phyloP scores from a whole-genome alignment of 768 basidiomycete genomes.

The Mycena crocata region DNA sequence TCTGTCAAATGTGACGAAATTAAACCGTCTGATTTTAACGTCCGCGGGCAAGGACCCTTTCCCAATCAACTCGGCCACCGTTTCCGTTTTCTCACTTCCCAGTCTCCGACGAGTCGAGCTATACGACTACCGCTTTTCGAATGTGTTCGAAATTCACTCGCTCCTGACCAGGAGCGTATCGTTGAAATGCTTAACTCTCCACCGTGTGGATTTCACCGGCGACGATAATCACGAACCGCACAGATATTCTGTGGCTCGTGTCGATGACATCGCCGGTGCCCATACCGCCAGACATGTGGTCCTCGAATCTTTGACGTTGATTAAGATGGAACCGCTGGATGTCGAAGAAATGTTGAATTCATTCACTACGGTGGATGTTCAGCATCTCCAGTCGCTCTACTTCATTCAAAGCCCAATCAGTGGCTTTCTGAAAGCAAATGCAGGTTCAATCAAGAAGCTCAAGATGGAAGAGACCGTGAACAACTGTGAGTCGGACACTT shows the following conservation, averaged over 20 bases:
- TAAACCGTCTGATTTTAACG: neutral
- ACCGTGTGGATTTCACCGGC: neutral
- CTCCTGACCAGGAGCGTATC: neutral
- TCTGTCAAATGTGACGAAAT: neutral
- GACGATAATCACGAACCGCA: neutral
- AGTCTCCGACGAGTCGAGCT: slow-evolving; percentile 1
- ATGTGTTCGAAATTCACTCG: neutral
- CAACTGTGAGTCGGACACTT: neutral
- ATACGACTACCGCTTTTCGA: neutral
- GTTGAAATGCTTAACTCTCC: slow-evolving; percentile 1
- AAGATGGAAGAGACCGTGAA: neutral
- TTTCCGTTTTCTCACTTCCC: neutral
- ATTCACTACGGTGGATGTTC: slow-evolving; percentile 5
- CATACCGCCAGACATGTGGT: neutral
- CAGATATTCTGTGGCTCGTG: neutral
- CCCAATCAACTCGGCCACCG: neutral
- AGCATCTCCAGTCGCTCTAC: neutral
- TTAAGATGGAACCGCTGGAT: neutral
- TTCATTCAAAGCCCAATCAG: neutral
- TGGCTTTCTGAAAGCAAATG: neutral
- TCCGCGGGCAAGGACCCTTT: neutral
- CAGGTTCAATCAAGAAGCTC: neutral
- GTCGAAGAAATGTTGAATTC: neutral
- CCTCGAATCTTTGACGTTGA: neutral
- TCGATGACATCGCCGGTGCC: neutral